A percentile compares a stretch with the other conserved stretches of the same genome.
phyloP scores from a whole-genome alignment of 1,284 basidiomycete genomes.

The Apiotrichum domesticum region DNA sequence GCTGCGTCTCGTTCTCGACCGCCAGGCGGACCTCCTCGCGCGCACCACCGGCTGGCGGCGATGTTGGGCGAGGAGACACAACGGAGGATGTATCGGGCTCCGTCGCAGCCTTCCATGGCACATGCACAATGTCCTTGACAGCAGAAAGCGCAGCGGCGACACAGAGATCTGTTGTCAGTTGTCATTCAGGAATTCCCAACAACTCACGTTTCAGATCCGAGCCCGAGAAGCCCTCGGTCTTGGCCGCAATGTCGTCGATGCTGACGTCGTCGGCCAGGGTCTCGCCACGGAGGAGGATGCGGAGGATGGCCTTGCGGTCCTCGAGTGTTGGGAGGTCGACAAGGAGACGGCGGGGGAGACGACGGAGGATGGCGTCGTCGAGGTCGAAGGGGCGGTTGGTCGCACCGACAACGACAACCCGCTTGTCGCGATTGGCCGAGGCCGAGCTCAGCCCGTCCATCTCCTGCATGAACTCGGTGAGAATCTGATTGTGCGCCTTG shows the following conservation, averaged over 20 bases:
- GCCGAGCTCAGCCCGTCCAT: constrained; percentile 79
- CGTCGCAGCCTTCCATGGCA: constrained; percentile 59
- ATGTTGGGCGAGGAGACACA: neutral
- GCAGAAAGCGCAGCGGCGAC: constrained; percentile 82
- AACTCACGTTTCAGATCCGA: constrained; percentile 85
- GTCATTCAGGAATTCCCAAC: neutral
- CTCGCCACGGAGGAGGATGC: constrained; percentile 74
- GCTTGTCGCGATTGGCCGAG: constrained; percentile 65
- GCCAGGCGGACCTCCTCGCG: constrained; percentile 8
- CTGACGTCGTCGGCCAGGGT: constrained; percentile 63
- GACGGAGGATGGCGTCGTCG: constrained; percentile 59
- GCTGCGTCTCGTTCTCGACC: constrained; percentile 1
- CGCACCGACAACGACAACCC: constrained; percentile 87
- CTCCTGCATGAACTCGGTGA: constrained; percentile 90
- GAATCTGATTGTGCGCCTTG: constrained; percentile 63
- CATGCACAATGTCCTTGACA: constrained; percentile 69
- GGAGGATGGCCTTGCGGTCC: constrained; percentile 76
- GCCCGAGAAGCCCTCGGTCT: constrained; percentile 80
- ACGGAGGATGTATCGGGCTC: neutral
- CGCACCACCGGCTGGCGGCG: neutral
- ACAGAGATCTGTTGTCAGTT: constrained; percentile 61
- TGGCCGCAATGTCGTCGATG: constrained; percentile 58
- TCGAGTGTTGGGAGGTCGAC: constrained; percentile 77
- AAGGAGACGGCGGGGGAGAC: constrained; percentile 72
- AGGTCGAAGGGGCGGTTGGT: constrained; percentile 63